Evolutionary conservation across 208 protist species (phyloP).

Genomic region (Trypanosoma conorhini): DNA sequence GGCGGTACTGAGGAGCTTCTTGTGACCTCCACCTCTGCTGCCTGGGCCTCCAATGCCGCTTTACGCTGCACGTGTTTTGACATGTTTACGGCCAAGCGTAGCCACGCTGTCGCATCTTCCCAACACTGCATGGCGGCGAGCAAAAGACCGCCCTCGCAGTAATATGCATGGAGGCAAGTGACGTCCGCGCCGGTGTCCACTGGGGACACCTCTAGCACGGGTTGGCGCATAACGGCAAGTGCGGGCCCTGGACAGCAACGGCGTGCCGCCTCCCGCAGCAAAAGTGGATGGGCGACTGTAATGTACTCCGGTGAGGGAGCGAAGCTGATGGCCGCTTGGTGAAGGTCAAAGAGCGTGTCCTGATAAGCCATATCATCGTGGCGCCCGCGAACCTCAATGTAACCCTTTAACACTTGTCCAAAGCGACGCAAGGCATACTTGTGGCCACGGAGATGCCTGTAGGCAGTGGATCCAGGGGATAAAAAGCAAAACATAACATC

Average conservation of each 20-base stretch:
- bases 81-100: conserved; percentile 8
- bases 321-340: conserved; percentile 14
- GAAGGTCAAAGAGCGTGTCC: conserved; percentile 25
- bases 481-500: conserved; percentile 15
- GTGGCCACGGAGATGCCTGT: conserved; percentile 27
- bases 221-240: conserved; percentile 39
- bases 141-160: conserved; percentile 45
- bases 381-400: conserved; percentile 23
- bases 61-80: not conserved
- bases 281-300: conserved; percentile 40
- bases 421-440: conserved; percentile 39
- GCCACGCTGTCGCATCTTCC: conserved; percentile 40
- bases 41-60: not conserved
- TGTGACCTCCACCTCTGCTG: not conserved
- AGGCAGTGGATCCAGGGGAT: not conserved
- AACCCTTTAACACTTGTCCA: conserved; percentile 46
- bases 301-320: conserved; percentile 22
- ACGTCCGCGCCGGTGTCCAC: conserved; percentile 39
- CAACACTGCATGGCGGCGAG: conserved; percentile 34
- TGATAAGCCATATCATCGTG: conserved; percentile 3
- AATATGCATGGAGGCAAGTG: conserved; percentile 48
- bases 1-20: not conserved
- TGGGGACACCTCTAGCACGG: conserved; percentile 33
- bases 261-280: conserved; percentile 31
- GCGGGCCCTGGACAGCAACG: conserved; percentile 24